Conservation (phyloP, 2,329 filamentous ascomycete genomes). For the Pseudocercospora fuligena region DNA sequence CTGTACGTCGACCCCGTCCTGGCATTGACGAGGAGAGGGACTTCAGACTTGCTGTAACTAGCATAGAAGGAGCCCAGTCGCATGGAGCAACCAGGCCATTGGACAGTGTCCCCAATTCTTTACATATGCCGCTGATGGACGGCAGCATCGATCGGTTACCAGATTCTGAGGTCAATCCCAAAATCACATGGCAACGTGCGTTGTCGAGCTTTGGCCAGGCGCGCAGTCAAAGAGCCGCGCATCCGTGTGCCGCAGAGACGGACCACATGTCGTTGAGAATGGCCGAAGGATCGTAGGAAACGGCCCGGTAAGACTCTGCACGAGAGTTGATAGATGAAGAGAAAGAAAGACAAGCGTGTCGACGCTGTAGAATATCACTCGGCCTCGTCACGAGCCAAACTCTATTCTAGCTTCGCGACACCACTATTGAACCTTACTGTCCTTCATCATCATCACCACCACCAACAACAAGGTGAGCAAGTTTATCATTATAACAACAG, state of each 20-base stretch:
- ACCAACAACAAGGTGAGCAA: neutral
- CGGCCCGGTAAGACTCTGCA: too few relatives aligned
- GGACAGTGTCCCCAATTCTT: too few relatives aligned
- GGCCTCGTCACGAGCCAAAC: neutral
- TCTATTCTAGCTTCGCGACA: too few relatives aligned
- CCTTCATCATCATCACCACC: neutral
- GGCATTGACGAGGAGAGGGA: neutral
- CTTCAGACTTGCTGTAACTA: neutral
- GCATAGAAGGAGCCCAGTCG: neutral
- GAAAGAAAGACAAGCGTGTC: neutral
- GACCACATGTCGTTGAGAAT: too few relatives aligned
- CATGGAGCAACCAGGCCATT: neutral
- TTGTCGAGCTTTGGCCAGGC: neutral
- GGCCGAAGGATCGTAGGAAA: too few relatives aligned
- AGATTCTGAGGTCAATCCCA: neutral
- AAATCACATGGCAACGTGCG: too few relatives aligned
- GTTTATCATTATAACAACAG: neutral
- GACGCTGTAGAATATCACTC: too few relatives aligned
- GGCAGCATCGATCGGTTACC: neutral
- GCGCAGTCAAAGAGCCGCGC: too few relatives aligned
- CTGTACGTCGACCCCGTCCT: too few relatives aligned
- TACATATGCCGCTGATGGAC: too few relatives aligned
- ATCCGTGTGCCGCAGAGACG: too few relatives aligned
- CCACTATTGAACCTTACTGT: neutral
- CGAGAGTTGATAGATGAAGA: neutral